Evolutionary conservation across 495 filamentous ascomycete species (phyloP).

Genomic region (Hyaloscypha variabilis): DNA sequence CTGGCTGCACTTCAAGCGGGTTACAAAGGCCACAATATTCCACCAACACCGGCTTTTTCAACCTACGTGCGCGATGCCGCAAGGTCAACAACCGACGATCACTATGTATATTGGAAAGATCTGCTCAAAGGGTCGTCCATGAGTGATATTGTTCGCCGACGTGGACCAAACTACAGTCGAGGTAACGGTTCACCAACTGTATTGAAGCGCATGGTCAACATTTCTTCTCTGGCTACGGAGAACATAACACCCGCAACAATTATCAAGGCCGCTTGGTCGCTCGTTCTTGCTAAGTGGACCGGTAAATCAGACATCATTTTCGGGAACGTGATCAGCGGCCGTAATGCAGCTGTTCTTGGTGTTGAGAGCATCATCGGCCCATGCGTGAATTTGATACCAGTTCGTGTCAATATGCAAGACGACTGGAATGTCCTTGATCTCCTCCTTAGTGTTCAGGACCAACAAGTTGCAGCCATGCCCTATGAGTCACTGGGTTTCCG

Average conservation of each 20-base stretch:
- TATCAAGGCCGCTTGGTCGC: conserved; percentile 58
- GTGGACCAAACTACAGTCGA: conserved; percentile 7
- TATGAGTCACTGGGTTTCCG: too few species aligned
- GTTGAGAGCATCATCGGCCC: conserved; percentile 3
- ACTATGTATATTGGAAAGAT: conserved; percentile 57
- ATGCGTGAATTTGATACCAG: too few species aligned
- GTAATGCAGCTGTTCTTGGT: conserved; percentile 41
- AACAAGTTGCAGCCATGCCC: too few species aligned
- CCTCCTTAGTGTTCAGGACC: too few species aligned
- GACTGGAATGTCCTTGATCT: too few species aligned
- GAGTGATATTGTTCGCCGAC: conserved; percentile 30
- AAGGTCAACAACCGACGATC: conserved; percentile 46
- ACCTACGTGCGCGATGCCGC: conserved; percentile 58
- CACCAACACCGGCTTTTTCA: conserved; percentile 54
- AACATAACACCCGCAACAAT: too few species aligned
- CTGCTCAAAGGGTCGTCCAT: conserved; percentile 55
- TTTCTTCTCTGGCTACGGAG: too few species aligned
- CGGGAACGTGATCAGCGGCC: conserved; percentile 61
- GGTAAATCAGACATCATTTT: conserved; percentile 56
- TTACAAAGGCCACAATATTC: conserved; percentile 52
- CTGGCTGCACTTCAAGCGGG: conserved; percentile 56
- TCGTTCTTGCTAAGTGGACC: conserved; percentile 56
- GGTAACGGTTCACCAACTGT: conserved; percentile 22
- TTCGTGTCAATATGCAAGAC: too few species aligned
- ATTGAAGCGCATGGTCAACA: conserved; percentile 37